phyloP scores from a whole-genome alignment of 768 basidiomycete species.

The Boletus barrowsii region DNA sequence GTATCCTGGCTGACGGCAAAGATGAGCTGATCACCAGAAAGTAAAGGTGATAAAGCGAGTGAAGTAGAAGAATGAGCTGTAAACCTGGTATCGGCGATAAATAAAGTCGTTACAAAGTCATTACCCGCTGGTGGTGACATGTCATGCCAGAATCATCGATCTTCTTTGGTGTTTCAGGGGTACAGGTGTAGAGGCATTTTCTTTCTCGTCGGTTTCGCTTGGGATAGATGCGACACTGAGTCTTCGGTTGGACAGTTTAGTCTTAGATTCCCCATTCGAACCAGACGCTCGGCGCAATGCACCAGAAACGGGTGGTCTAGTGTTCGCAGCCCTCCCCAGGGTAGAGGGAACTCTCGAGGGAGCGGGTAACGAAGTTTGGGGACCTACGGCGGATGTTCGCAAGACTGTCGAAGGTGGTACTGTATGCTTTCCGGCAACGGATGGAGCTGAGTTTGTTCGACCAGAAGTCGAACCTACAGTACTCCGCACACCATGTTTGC shows the following conservation, averaged over 20 bases:
- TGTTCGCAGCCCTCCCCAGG: slow-evolving; percentile 23
- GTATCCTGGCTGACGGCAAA: slow-evolving; percentile 10
- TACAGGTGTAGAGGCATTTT: slow-evolving; percentile 43
- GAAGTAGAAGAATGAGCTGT: not conserved
- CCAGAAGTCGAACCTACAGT: slow-evolving; percentile 58
- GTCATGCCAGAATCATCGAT: slow-evolving; percentile 15
- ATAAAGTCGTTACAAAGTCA: not conserved
- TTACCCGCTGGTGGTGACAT: not conserved
- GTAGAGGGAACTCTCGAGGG: slow-evolving; percentile 31
- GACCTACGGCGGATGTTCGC: slow-evolving; percentile 31
- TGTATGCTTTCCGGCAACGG: slow-evolving; percentile 36
- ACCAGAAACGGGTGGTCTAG: slow-evolving; percentile 10
- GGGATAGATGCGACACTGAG: slow-evolving; percentile 36
- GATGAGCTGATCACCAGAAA: slow-evolving; percentile 10
- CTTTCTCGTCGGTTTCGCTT: slow-evolving; percentile 56
- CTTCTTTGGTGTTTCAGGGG: slow-evolving; percentile 18
- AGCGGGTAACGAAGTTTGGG: slow-evolving; percentile 40
- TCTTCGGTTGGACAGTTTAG: slow-evolving; percentile 33
- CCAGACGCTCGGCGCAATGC: slow-evolving; percentile 30
- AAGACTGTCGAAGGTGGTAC: slow-evolving; percentile 42
- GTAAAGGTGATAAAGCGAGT: not conserved
- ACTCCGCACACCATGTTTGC: slow-evolving; percentile 54
- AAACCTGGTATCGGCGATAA: slow-evolving; percentile 10
- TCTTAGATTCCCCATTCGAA: slow-evolving; percentile 32
- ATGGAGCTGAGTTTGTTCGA: slow-evolving; percentile 39